These are phyloP conservation scores for Starmerella gropengiesseri DNA, from an alignment of 805 yeast species.

Conservation along the genomic window DNA sequence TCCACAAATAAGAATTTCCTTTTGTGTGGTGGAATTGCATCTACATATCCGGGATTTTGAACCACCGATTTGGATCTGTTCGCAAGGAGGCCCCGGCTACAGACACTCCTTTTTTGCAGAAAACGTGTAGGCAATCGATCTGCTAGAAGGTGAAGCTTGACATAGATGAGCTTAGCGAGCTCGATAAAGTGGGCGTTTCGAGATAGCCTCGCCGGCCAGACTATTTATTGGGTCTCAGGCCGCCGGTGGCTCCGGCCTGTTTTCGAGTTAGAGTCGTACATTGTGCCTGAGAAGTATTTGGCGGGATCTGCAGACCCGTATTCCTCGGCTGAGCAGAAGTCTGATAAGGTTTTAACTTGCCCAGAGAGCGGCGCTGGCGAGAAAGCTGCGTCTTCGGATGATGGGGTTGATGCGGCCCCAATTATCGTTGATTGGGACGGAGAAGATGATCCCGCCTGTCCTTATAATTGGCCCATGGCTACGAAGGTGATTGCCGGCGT, in stretches of 20 bases:
- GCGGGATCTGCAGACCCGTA: too few relatives aligned
- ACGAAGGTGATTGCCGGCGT: constrained; percentile 34
- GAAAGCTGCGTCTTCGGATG: too few relatives aligned
- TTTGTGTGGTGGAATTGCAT: too few relatives aligned
- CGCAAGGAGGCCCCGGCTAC: too few relatives aligned
- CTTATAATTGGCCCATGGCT: constrained; percentile 44
- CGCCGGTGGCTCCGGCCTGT: neutral
- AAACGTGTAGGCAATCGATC: too few relatives aligned
- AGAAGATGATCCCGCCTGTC: constrained; percentile 32
- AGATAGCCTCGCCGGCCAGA: constrained; percentile 1
- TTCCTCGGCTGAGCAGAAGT: constrained; percentile 1
- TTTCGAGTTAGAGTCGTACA: constrained; percentile 1
- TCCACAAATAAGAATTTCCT: too few relatives aligned
- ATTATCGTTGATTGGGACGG: constrained; percentile 30
- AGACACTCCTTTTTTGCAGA: too few relatives aligned
- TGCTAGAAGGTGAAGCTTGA: too few relatives aligned
- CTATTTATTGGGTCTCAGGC: neutral
- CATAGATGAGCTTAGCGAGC: neutral
- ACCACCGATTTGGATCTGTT: too few relatives aligned
- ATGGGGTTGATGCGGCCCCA: too few relatives aligned
- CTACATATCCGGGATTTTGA: too few relatives aligned
- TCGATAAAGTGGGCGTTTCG: neutral
- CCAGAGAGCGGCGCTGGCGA: too few relatives aligned
- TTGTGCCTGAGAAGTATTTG: constrained; percentile 1
- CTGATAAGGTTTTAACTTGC: neutral